These are phyloP conservation scores for Incumbomyces lentus DNA, from an alignment of 2,329 filamentous ascomycete genomes.

Conservation along the genomic window DNA sequence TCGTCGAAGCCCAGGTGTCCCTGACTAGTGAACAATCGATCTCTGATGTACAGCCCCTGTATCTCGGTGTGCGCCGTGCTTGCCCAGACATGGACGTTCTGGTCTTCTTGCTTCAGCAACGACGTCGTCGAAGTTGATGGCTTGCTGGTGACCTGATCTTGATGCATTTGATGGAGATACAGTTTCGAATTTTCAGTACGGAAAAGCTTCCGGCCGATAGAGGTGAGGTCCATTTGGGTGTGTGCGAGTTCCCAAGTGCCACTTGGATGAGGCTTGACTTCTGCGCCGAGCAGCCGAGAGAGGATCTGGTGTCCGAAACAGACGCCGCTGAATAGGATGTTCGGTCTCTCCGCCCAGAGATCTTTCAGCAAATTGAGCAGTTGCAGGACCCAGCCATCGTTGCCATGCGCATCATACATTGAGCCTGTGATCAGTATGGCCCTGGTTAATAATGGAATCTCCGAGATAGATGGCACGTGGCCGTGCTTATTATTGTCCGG, in stretches of 20 bases:
- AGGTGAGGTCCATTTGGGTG: constrained; percentile 31
- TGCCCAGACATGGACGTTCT: constrained; percentile 41
- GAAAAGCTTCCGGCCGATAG: constrained; percentile 34
- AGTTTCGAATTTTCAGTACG: constrained; percentile 25
- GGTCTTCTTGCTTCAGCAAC: constrained; percentile 28
- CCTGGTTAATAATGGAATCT: constrained; percentile 36
- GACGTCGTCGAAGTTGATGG: constrained; percentile 23
- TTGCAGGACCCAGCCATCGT: constrained; percentile 35
- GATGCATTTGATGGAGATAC: constrained; percentile 39
- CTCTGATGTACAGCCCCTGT: constrained; percentile 37
- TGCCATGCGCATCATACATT: constrained; percentile 38
- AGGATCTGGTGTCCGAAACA: constrained; percentile 42
- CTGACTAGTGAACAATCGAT: constrained; percentile 37
- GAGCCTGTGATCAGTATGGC: constrained; percentile 39
- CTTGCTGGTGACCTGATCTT: constrained; percentile 31
- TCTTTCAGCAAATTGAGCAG: constrained; percentile 35
- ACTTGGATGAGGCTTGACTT: constrained; percentile 28
- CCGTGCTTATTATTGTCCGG: constrained; percentile 28
- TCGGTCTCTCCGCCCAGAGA: constrained; percentile 41
- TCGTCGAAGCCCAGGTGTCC: constrained; percentile 40
- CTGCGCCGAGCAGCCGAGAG: constrained; percentile 33
- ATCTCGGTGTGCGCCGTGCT: constrained; percentile 35
- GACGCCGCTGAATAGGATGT: constrained; percentile 41
- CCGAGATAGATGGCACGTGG: constrained; percentile 30
- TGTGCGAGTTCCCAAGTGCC: constrained; percentile 40